phyloP scores from a whole-genome alignment of 1,139 yeast species.

The Geotrichum cucujoidarum region DNA sequence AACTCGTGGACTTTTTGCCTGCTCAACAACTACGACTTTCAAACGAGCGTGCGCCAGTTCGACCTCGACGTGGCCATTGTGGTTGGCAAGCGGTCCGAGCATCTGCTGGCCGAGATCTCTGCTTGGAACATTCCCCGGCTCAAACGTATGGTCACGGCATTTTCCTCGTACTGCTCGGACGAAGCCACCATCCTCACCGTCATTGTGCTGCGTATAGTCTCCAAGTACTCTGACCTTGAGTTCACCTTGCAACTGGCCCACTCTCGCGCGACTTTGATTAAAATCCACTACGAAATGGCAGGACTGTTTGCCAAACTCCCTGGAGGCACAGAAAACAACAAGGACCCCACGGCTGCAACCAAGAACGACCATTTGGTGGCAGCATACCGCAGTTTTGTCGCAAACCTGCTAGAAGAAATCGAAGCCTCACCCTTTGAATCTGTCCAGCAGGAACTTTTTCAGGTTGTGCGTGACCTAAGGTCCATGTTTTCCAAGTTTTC shows the following conservation, averaged over 20 bases:
- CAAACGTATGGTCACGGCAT: conserved; percentile 29
- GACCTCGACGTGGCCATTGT: conserved; percentile 35
- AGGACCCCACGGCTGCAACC: background rate
- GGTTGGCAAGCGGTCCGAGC: conserved; percentile 31
- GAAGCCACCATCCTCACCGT: conserved; percentile 35
- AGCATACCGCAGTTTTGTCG: conserved; percentile 34
- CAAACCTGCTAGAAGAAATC: conserved; percentile 33
- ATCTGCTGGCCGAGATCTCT: conserved; percentile 30
- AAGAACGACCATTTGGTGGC: conserved; percentile 23
- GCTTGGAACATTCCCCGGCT: conserved; percentile 34
- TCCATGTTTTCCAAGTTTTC: conserved; percentile 35
- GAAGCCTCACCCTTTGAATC: conserved; percentile 34
- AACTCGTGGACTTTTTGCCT: conserved; percentile 33
- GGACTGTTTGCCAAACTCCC: conserved; percentile 26
- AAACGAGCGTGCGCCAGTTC: conserved; percentile 30
- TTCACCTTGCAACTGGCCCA: conserved; percentile 34
- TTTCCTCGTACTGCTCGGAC: conserved; percentile 30
- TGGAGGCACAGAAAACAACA: conserved; percentile 14
- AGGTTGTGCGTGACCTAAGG: conserved; percentile 35
- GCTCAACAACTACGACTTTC: conserved; percentile 31
- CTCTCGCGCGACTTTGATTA: conserved; percentile 34
- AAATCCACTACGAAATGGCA: conserved; percentile 35
- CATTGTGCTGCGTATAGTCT: conserved; percentile 34
- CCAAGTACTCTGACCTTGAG: conserved; percentile 31
- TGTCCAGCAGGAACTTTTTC: conserved; percentile 37